These are phyloP conservation scores for Coniferiporia weirii DNA, from an alignment of 1,284 basidiomycete species.

Conservation along the genomic window DNA sequence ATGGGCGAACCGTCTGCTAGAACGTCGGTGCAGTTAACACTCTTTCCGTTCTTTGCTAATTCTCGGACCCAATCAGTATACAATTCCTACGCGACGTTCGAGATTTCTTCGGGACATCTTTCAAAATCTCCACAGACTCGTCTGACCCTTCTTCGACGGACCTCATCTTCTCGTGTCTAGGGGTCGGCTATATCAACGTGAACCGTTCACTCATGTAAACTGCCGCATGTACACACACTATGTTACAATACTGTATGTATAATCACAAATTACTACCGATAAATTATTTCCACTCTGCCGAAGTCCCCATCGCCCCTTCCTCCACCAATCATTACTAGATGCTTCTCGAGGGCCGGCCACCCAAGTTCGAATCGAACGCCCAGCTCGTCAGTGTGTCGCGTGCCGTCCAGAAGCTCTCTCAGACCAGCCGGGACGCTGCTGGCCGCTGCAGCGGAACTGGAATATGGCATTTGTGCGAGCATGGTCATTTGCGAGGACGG, in stretches of 20 bases:
- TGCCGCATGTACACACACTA: neutral
- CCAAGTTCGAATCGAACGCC: constrained; percentile 78
- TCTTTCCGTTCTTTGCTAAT: neutral
- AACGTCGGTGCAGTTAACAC: constrained; percentile 54
- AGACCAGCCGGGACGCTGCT: constrained; percentile 52
- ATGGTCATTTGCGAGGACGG: constrained; percentile 33
- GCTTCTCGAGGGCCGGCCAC: constrained; percentile 78
- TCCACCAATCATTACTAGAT: constrained; percentile 62
- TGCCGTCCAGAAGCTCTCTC: constrained; percentile 69
- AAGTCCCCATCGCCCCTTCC: constrained; percentile 44
- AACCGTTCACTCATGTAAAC: constrained; percentile 65
- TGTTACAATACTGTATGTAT: neutral
- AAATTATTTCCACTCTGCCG: constrained; percentile 48
- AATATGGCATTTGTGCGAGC: constrained; percentile 25
- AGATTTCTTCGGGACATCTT: constrained; percentile 69
- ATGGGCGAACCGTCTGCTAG: constrained; percentile 79
- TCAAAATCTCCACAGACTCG: constrained; percentile 46
- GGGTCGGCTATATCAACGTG: constrained; percentile 70
- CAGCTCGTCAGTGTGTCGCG: constrained; percentile 89
- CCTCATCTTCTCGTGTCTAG: constrained; percentile 73
- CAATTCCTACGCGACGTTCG: constrained; percentile 87
- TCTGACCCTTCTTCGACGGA: constrained; percentile 45
- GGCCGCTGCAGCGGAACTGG: constrained; percentile 13
- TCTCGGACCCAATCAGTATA: constrained; percentile 47
- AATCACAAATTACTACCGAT: constrained; percentile 28